A percentile compares a stretch with the other conserved stretches of the same genome.
phyloP scores from a whole-genome alignment of 768 basidiomycete species.

The Lepiota brunneoincarnata region DNA sequence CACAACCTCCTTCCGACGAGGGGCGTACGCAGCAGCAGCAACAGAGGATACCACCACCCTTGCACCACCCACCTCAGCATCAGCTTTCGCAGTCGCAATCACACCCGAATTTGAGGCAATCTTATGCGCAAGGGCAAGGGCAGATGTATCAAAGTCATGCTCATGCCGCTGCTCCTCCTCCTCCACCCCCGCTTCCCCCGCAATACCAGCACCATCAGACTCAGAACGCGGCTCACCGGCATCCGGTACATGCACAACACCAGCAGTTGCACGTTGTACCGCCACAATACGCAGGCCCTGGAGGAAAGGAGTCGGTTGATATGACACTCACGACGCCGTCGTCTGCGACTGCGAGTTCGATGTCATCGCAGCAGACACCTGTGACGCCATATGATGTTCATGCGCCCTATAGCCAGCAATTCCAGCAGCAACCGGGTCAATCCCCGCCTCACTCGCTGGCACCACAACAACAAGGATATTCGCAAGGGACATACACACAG shows the following conservation, averaged over 20 bases:
- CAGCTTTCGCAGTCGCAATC: slow-evolving; percentile 4
- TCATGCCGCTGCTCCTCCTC: neutral
- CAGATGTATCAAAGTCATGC: neutral
- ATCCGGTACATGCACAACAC: slow-evolving; percentile 20
- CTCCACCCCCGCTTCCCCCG: neutral
- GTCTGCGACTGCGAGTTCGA: slow-evolving; percentile 4
- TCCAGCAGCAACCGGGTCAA: neutral
- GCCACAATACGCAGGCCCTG: slow-evolving; percentile 18
- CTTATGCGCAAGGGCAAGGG: neutral
- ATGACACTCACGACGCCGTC: slow-evolving; percentile 14
- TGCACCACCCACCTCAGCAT: neutral
- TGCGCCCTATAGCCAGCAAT: neutral
- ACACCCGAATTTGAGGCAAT: slow-evolving; percentile 2
- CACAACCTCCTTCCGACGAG: slow-evolving; percentile 15
- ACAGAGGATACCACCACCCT: slow-evolving; percentile 7
- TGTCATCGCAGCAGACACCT: slow-evolving; percentile 13
- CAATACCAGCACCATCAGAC: slow-evolving; percentile 15
- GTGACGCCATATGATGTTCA: slow-evolving; percentile 12
- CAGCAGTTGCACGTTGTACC: slow-evolving; percentile 31
- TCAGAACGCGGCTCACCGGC: neutral
- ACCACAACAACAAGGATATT: slow-evolving; percentile 1
- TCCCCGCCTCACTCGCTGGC: slow-evolving; percentile 4
- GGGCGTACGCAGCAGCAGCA: slow-evolving; percentile 14
- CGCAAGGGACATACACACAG: slow-evolving; percentile 19
- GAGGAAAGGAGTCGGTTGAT: slow-evolving; percentile 15